Conservation (phyloP, 495 filamentous ascomycete species). For the Aspergillus affinis region DNA sequence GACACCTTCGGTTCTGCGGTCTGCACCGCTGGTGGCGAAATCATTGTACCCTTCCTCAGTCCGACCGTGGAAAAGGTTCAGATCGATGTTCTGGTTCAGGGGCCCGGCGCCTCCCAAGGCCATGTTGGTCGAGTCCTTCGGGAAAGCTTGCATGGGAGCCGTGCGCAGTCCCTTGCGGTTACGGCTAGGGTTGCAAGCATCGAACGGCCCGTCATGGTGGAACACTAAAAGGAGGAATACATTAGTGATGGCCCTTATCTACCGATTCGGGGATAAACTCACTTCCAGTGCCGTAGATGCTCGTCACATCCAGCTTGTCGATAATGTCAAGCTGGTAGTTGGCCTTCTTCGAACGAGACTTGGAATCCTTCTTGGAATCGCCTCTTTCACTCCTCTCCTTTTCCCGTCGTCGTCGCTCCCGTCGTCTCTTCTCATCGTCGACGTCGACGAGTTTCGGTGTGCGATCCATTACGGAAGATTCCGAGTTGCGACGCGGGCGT, state of each 20-base stretch:
- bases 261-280: conserved; percentile 40
- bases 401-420: conserved; percentile 71
- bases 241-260: conserved; percentile 12
- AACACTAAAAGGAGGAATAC: conserved; percentile 65
- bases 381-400: conserved; percentile 63
- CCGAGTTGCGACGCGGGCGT: conserved; percentile 83
- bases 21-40: conserved; percentile 50
- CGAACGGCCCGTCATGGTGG: conserved; percentile 97
- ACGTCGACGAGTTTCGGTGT: conserved; percentile 58
- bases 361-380: conserved; percentile 23
- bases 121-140: conserved; percentile 88
- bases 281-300: conserved; percentile 95
- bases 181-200: conserved; percentile 94
- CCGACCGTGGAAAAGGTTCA: conserved; percentile 77
- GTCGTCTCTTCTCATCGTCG: conserved; percentile 73
- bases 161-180: conserved; percentile 81
- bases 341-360: conserved; percentile 39
- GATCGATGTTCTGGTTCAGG: conserved; percentile 75
- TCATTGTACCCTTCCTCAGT: conserved; percentile 84
- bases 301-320: conserved; percentile 95
- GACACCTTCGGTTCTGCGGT: conserved; percentile 42
- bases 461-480: conserved; percentile 80
- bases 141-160: conserved; percentile 96
- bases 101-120: conserved; percentile 86
- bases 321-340: conserved; percentile 83